Base-by-base conservation (phyloP, 148 eudicot genomes). In the Fagopyrum esculentum region DNA sequence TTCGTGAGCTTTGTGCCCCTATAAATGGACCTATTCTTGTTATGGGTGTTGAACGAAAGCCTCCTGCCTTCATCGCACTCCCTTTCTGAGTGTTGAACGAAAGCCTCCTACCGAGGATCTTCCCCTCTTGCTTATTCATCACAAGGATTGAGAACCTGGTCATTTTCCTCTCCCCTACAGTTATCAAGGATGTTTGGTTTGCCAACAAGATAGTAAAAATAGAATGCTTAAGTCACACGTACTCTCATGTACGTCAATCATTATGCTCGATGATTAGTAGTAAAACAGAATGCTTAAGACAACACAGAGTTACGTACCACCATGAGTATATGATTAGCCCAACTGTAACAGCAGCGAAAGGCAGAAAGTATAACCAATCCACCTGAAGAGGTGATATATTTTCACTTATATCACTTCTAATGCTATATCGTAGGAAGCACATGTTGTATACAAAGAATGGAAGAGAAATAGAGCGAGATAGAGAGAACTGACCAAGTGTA, bases 341-440 rank as follows among this genome's bases (percentile, higher is more conserved):
- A 73, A 85, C 82, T 46, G 78, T 86, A 66, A 90, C 96, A 66
- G 90, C 81, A 47, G 81, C 96, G 76, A 93, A 93, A 49, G 98
- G 96, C 60, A 90, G 63, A 74, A 81, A 93, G 82, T 90, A 90
- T 84, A 93, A 77, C 98, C 98, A 93, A 78, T 93, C 98, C 82
- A 93, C 98, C 98, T 93, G 88, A 74, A 66, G 6, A 66, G 2
- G 6, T 12, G 4, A 29, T 12, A 11, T 63, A 17, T 35, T 43
- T 30, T 43, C 35, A 40, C 15, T 66, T 66, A 13, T n/a, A n/a
- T n/a, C n/a, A n/a, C n/a, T n/a, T n/a, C n/a, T n/a, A n/a, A n/a
- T n/a, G n/a, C n/a, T n/a, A n/a, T n/a, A n/a, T n/a, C n/a, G n/a
- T n/a, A n/a, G n/a, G n/a, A n/a, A n/a, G n/a, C n/a, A n/a, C n/a